A percentile compares a stretch with the other conserved stretches of the same genome.
These are phyloP conservation scores for Monosporascus sp. DNA, from an alignment of 2,329 filamentous ascomycete genomes.

Conservation along the genomic window DNA sequence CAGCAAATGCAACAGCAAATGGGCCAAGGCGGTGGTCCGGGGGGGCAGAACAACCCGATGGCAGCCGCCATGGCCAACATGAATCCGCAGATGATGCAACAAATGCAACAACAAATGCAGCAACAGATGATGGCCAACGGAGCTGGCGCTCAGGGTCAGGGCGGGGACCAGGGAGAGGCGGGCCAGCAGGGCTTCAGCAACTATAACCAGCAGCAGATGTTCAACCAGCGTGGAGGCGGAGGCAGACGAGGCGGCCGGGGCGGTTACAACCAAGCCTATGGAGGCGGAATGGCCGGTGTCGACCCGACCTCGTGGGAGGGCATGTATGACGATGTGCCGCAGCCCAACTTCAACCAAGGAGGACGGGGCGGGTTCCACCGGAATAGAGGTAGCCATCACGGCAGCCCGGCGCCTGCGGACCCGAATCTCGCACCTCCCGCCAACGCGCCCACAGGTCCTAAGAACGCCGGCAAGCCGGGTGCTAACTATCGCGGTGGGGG, in stretches of 20 bases:
- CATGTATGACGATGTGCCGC: slow-evolving; percentile 95
- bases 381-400: slow-evolving; percentile 28
- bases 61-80: slow-evolving; percentile 33
- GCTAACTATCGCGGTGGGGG: slow-evolving; percentile 92
- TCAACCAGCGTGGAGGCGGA: slow-evolving; percentile 22
- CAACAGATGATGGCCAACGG: slow-evolving; percentile 29
- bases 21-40: slow-evolving; percentile 30
- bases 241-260: slow-evolving; percentile 25
- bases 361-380: slow-evolving; percentile 37
- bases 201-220: slow-evolving; percentile 23
- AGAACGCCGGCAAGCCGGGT: slow-evolving; percentile 87
- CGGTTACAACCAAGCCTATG: slow-evolving; percentile 31
- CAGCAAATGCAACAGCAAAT: slow-evolving; percentile 53
- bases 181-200: slow-evolving; percentile 21
- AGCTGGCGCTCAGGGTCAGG: slow-evolving; percentile 28
- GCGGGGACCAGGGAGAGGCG: slow-evolving; percentile 27
- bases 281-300: slow-evolving; percentile 39
- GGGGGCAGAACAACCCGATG: slow-evolving; percentile 33
- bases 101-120: slow-evolving; percentile 46
- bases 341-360: slow-evolving; percentile 59
- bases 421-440: slow-evolving; percentile 61
- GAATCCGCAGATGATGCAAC: slow-evolving; percentile 53
- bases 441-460: slow-evolving; percentile 88
- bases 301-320: slow-evolving; percentile 90
- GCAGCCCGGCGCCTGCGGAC: slow-evolving; percentile 38